Percentiles rank a stretch among this genome's conserved stretches.
Conservation (phyloP, 2,329 filamentous ascomycete species). For the Arthrinium puccinioides region DNA sequence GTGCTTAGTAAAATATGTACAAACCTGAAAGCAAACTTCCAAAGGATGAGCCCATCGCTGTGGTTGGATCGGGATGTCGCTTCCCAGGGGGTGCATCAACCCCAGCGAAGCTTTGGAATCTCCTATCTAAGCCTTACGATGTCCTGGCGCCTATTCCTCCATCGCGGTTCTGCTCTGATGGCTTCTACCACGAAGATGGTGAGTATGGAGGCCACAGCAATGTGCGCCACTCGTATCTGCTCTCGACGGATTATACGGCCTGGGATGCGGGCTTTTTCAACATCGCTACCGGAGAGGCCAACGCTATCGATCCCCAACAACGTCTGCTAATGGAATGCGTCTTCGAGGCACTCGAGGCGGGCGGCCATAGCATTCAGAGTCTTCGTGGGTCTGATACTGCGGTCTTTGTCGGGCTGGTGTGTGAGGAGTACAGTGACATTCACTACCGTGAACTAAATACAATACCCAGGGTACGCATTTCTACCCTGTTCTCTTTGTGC, state of each 20-base stretch:
- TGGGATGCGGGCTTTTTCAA: conserved; percentile 35
- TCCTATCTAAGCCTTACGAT: conserved; percentile 2
- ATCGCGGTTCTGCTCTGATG: conserved; percentile 5
- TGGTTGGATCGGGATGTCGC: conserved; percentile 7
- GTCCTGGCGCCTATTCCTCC: conserved; percentile 1
- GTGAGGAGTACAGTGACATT: conserved; percentile 18
- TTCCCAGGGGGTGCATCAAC: conserved; percentile 5
- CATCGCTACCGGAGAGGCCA: conserved; percentile 25
- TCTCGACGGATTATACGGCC: conserved; percentile 10
- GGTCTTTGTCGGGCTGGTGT: conserved; percentile 18
- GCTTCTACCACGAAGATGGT: conserved; percentile 10
- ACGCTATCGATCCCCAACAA: conserved; percentile 31
- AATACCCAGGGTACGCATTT: conserved; percentile 8
- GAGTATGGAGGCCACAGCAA: conserved; percentile 14
- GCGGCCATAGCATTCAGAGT: conserved; percentile 3
- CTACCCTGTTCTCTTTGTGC: not conserved
- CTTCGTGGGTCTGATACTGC: conserved; percentile 8
- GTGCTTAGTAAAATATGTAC: not conserved
- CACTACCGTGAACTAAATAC: conserved; percentile 16
- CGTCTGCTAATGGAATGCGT: conserved; percentile 28
- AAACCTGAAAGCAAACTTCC: not conserved
- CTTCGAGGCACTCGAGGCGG: conserved; percentile 29
- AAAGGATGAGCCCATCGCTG: conserved; percentile 5
- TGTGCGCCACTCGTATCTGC: conserved; percentile 8
- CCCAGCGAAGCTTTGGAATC: conserved; percentile 5